Evolutionary conservation across 225 moss, liverwort and hornwort genomes (phyloP).

Genomic region (Pleurozium schreberi): DNA sequence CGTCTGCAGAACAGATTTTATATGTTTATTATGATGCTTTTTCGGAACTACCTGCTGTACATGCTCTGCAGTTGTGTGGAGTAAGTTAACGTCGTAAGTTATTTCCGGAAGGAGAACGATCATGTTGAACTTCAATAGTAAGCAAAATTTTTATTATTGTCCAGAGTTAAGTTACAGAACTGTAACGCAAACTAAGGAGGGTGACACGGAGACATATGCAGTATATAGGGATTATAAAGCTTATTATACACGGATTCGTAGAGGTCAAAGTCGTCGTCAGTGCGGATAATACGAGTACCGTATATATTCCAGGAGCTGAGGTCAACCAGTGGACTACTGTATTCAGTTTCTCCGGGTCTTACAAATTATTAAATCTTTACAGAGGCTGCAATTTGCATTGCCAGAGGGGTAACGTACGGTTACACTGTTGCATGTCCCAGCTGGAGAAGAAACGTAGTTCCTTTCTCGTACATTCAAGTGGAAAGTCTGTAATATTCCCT

Average conservation of each 20-base stretch:
- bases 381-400: not conserved
- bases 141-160: not conserved
- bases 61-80: not conserved
- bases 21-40: not conserved
- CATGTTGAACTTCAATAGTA: not conserved
- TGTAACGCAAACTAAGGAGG: not conserved
- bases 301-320: not conserved
- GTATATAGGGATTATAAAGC: too few species aligned
- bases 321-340: not conserved
- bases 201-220: not conserved
- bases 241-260: not conserved
- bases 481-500: not conserved
- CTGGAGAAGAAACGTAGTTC: not conserved
- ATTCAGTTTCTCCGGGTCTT: not conserved
- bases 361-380: not conserved
- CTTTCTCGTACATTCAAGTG: not conserved
- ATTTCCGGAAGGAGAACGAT: not conserved
- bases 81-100: too few species aligned
- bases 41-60: not conserved
- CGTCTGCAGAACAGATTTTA: not conserved
- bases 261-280: not conserved
- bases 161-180: not conserved
- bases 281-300: not conserved
- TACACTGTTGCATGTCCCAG: too few species aligned
- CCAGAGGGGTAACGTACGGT: not conserved